Percentiles rank a stretch among this genome's conserved stretches.
Evolutionary conservation across 1,284 basidiomycete genomes (phyloP).

Genomic region (Ceratobasidium sp.): DNA sequence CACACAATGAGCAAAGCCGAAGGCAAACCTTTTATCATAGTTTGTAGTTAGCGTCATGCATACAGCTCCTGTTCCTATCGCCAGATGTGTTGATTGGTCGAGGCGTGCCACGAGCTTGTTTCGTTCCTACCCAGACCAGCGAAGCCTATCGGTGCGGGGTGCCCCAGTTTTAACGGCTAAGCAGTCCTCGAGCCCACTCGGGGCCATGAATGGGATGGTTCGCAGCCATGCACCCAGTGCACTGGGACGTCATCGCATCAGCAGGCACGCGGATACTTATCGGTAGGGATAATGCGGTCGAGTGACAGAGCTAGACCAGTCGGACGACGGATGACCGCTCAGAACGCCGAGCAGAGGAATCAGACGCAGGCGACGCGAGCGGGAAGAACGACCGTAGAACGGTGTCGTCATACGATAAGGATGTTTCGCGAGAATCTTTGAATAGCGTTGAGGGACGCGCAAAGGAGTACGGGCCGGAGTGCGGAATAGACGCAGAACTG

Average conservation of each 20-base stretch:
- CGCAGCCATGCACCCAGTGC: not conserved
- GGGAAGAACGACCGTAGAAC: conserved; percentile 7
- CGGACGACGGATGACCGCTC: conserved; percentile 19
- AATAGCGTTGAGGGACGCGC: not conserved
- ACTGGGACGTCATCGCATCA: conserved; percentile 11
- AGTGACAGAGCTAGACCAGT: not conserved
- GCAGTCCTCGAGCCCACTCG: conserved; percentile 8
- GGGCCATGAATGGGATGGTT: not conserved
- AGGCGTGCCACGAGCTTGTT: conserved; percentile 18
- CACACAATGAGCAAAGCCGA: not conserved
- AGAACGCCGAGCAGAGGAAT: conserved; percentile 27
- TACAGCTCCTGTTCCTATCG: conserved; percentile 22
- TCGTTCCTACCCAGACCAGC: conserved; percentile 26
- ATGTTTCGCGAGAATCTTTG: not conserved
- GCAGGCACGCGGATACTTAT: conserved; percentile 24
- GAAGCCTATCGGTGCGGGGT: conserved; percentile 34
- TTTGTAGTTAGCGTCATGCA: conserved; percentile 13
- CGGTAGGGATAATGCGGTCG: conserved; percentile 1
- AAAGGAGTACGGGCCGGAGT: conserved; percentile 33
- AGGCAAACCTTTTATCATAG: not conserved
- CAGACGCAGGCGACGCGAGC: not conserved
- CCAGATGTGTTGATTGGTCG: conserved; percentile 4
- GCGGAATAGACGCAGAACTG: conserved; percentile 2
- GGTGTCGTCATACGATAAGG: conserved; percentile 42
- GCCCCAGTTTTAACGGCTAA: conserved; percentile 11